Evolutionary conservation across 331 rosid genomes (phyloP), one percentile per base, ranked within the genome.

Genomic region (Malus hybrid): DNA sequence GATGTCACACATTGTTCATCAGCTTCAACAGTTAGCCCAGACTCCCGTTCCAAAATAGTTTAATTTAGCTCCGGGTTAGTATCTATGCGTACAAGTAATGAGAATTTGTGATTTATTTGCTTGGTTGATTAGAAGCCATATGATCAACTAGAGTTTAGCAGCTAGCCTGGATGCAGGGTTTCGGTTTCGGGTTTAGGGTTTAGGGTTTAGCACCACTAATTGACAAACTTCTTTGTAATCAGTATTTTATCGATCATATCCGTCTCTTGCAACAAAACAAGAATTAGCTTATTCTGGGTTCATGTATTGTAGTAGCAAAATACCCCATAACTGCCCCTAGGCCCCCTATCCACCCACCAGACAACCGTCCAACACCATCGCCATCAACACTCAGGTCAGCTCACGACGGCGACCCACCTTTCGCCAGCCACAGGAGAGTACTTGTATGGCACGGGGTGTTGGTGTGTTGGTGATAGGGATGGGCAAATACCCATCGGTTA

Each of bases 1-100:
- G 83, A 95, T 92, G 99, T 95, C 99, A 24, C 99, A 95, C 60
- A 96, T 95, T 80, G 99, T 95, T 80, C 99, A 90, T 86, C 99
- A 95, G 86, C 82, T 95, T 66, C 99, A 95, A 71, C 99, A 90
- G 82, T 76, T 90, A 71, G 84, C 90, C 6, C 89, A 83, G 81
- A 83, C 92, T 39, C 86, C 90, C 39, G 65, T 71, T 53, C 75
- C 77, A 71, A 87, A 81, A 81, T 82, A 74, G 74, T 77, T 70
- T 36, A 58, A 42, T 26, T 42, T 57, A 29, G 63, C 42, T 69
- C 68, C 20, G 70, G 24, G 52, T 6, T 66, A 55, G 62, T 18
- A 46, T 26, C 24, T 11, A 56, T 65, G 19, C 12, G 66, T 71
- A 1, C 29, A 34, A 64, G 46, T 52, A 56, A 3, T 60, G 55